Percentiles rank a stretch among this genome's conserved stretches.
phyloP scores from a whole-genome alignment of 352 stramenopile species.

The Globisporangium recalcitrans region DNA sequence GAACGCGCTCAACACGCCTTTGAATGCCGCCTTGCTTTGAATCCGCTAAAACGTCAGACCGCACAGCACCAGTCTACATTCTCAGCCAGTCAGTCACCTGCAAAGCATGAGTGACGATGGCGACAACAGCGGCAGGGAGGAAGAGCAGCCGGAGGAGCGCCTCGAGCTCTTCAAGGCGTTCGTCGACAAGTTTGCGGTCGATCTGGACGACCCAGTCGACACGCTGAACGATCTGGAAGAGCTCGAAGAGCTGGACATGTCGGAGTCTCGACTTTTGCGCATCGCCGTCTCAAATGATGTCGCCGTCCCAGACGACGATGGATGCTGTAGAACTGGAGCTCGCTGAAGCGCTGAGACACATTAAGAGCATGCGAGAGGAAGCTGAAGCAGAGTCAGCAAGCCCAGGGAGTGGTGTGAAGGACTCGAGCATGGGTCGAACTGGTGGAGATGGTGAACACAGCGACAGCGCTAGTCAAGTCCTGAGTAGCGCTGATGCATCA shows the following conservation, averaged over 20 bases:
- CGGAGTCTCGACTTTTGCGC: slow-evolving; percentile 37
- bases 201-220: slow-evolving; percentile 63
- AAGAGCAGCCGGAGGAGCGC: slow-evolving; percentile 23
- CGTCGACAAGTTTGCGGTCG: slow-evolving; percentile 65
- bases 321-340: slow-evolving; percentile 13
- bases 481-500: neutral
- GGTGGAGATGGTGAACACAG: neutral
- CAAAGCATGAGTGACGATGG: slow-evolving; percentile 42
- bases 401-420: neutral
- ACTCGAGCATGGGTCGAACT: neutral
- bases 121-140: slow-evolving; percentile 17
- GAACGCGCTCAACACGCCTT: neutral
- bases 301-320: slow-evolving; percentile 7
- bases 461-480: neutral
- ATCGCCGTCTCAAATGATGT: neutral
- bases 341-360: slow-evolving; percentile 3
- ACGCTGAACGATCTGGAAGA: slow-evolving; percentile 56
- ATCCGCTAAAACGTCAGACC: neutral
- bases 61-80: neutral
- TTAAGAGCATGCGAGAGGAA: slow-evolving; percentile 1
- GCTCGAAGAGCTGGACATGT: slow-evolving; percentile 80
- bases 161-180: slow-evolving; percentile 49
- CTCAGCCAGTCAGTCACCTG: neutral
- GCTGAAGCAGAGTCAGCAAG: neutral
- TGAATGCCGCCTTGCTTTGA: neutral